A percentile compares a stretch with the other conserved stretches of the same genome.
Evolutionary conservation across 2,329 filamentous ascomycete genomes (phyloP).

Genomic region (Aspergillus melleus): DNA sequence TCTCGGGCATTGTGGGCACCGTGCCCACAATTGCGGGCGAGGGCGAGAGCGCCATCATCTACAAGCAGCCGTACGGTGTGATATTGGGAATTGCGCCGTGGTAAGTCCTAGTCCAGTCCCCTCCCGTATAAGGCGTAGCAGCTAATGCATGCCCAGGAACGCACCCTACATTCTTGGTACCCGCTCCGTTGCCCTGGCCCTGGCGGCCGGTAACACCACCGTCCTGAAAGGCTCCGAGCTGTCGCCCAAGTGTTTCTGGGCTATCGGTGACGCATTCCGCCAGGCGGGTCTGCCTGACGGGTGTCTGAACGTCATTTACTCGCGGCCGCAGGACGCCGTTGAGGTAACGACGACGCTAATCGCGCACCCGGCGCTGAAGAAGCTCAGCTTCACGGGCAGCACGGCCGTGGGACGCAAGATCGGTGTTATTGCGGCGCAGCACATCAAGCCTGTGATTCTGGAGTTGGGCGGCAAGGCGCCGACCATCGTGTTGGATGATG

Average conservation of each 20-base stretch:
- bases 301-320: conserved; percentile 67
- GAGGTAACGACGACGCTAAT: conserved; percentile 36
- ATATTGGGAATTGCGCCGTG: conserved; percentile 74
- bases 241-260: not conserved
- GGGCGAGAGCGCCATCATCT: conserved; percentile 57
- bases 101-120: conserved; percentile 28
- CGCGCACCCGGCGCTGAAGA: not conserved
- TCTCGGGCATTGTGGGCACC: not conserved
- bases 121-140: too few species aligned
- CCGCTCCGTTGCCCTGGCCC: conserved; percentile 54
- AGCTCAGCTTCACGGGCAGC: conserved; percentile 4
- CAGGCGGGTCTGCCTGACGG: conserved; percentile 72
- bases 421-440: not conserved
- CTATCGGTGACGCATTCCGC: conserved; percentile 54
- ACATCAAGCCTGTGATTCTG: conserved; percentile 1
- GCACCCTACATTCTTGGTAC: conserved; percentile 47
- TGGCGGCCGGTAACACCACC: conserved; percentile 67
- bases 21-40: conserved; percentile 31
- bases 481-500: not conserved
- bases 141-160: conserved; percentile 26
- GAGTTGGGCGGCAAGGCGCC: not conserved
- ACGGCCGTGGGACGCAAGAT: not conserved
- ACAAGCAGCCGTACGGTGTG: conserved; percentile 72
- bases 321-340: conserved; percentile 37
- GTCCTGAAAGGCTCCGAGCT: conserved; percentile 55